Percentiles rank a stretch among this genome's conserved stretches.
phyloP scores from a whole-genome alignment of 176 grass and related monocot species.

The Avena sativa region DNA sequence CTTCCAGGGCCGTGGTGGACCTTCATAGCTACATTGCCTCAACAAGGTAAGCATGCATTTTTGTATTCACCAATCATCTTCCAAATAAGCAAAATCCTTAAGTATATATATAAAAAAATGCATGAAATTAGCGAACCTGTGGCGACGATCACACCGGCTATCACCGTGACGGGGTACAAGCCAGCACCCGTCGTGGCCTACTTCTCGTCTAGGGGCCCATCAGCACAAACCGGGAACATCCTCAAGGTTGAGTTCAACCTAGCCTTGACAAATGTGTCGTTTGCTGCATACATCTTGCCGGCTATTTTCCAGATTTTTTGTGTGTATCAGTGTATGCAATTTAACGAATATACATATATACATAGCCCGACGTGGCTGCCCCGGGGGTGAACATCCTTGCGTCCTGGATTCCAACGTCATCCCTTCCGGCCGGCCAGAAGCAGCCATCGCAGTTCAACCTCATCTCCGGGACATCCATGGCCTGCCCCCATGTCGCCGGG shows the following conservation, averaged over 20 bases:
- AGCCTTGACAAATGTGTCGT: background rate
- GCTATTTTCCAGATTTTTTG: too few species aligned
- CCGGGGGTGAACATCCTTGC: conserved; percentile 95
- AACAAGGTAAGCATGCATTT: conserved; percentile 46
- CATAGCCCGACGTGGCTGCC: conserved; percentile 77
- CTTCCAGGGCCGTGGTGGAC: conserved; percentile 45
- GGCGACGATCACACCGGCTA: conserved; percentile 60
- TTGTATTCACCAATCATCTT: background rate
- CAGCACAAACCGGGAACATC: conserved; percentile 56
- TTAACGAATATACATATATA: background rate
- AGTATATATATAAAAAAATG: background rate
- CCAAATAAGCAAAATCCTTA: background rate
- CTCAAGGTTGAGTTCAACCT: conserved; percentile 52
- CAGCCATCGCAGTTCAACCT: conserved; percentile 77
- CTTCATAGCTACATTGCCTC: conserved; percentile 74
- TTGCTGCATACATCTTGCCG: too few species aligned
- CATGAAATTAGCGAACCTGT: conserved; percentile 58
- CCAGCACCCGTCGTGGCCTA: conserved; percentile 77
- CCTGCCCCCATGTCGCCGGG: conserved; percentile 80
- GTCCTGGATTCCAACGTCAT: conserved; percentile 68
- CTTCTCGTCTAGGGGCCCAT: conserved; percentile 87
- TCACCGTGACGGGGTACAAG: conserved; percentile 76
- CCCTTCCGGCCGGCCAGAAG: conserved; percentile 64
- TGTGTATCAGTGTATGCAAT: background rate
- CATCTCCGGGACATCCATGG: conserved; percentile 91